phyloP scores from a whole-genome alignment of 495 filamentous ascomycete genomes.

The Tuber brumale region DNA sequence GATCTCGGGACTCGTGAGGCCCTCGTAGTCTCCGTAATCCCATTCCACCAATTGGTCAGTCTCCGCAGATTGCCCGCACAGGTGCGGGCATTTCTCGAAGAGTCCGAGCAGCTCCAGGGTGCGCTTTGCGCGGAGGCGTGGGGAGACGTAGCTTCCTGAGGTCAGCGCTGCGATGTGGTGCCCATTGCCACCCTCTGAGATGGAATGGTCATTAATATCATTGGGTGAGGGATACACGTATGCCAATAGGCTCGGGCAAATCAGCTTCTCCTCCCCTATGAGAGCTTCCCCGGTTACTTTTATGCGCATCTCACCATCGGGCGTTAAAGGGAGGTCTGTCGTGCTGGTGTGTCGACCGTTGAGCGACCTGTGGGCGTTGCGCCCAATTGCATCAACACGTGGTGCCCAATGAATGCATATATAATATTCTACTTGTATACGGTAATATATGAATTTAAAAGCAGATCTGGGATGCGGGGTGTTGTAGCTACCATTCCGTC shows the following conservation, averaged over 20 bases:
- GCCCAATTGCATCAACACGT: slow-evolving; percentile 6
- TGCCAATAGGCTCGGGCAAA: slow-evolving; percentile 75
- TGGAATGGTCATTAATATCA: neutral
- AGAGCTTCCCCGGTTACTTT: slow-evolving; percentile 75
- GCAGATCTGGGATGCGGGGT: neutral
- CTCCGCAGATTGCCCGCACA: slow-evolving; percentile 44
- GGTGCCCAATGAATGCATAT: neutral
- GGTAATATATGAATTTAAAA: neutral
- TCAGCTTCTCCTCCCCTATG: slow-evolving; percentile 75
- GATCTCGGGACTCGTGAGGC: slow-evolving; percentile 72
- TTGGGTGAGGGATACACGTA: slow-evolving; percentile 51
- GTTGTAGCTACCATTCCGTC: slow-evolving; percentile 25
- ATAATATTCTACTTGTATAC: neutral
- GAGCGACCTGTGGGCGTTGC: slow-evolving; percentile 56
- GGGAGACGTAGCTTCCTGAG: slow-evolving; percentile 62
- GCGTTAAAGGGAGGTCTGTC: slow-evolving; percentile 79
- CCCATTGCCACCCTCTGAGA: neutral
- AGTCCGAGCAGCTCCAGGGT: slow-evolving; percentile 80
- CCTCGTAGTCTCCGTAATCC: slow-evolving; percentile 95
- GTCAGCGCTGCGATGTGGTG: slow-evolving; percentile 1
- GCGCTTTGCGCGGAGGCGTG: slow-evolving; percentile 74
- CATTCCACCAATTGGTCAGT: slow-evolving; percentile 78
- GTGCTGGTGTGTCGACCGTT: slow-evolving; percentile 83
- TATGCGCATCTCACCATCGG: slow-evolving; percentile 79
- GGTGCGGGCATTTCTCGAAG: slow-evolving; percentile 41